phyloP scores from a whole-genome alignment of 2,329 filamentous ascomycete species.

The Diplodia corticola region DNA sequence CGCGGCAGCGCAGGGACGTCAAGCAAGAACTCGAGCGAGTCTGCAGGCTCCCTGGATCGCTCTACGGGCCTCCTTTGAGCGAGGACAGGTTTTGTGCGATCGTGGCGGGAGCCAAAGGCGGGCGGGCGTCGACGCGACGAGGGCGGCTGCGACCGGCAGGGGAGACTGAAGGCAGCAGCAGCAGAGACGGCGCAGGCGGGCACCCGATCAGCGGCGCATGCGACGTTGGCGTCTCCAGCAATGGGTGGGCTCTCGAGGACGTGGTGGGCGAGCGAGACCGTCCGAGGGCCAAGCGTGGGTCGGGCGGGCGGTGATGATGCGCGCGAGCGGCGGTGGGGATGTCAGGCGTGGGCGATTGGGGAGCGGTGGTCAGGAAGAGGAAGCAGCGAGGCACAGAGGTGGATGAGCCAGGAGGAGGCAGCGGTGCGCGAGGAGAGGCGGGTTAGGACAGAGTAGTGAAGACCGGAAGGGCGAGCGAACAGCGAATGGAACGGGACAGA shows the following conservation, averaged over 20 bases:
- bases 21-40: slow-evolving; percentile 9
- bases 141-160: slow-evolving; percentile 6
- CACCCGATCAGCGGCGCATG: slow-evolving; percentile 6
- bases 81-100: slow-evolving; percentile 13
- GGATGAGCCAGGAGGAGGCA: not conserved
- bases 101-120: slow-evolving; percentile 17
- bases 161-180: not conserved
- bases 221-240: slow-evolving; percentile 5
- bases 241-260: not conserved
- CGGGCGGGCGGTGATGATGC: slow-evolving; percentile 14
- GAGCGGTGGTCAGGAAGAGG: slow-evolving; percentile 12
- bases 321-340: slow-evolving; percentile 14
- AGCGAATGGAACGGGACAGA: slow-evolving; percentile 5
- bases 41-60: slow-evolving; percentile 14
- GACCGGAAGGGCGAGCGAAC: slow-evolving; percentile 15
- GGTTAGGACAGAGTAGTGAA: slow-evolving; percentile 16
- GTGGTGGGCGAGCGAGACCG: slow-evolving; percentile 9
- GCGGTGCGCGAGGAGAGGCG: slow-evolving; percentile 16
- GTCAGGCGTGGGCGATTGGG: slow-evolving; percentile 10
- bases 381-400: slow-evolving; percentile 9
- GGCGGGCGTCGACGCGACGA: slow-evolving; percentile 11
- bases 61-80: slow-evolving; percentile 1
- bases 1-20: slow-evolving; percentile 29
- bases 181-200: slow-evolving; percentile 3
- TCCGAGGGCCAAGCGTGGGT: slow-evolving; percentile 17